Conservation (phyloP, 192 early-diverging fungal genomes). For the Backusella mclennaniae region DNA sequence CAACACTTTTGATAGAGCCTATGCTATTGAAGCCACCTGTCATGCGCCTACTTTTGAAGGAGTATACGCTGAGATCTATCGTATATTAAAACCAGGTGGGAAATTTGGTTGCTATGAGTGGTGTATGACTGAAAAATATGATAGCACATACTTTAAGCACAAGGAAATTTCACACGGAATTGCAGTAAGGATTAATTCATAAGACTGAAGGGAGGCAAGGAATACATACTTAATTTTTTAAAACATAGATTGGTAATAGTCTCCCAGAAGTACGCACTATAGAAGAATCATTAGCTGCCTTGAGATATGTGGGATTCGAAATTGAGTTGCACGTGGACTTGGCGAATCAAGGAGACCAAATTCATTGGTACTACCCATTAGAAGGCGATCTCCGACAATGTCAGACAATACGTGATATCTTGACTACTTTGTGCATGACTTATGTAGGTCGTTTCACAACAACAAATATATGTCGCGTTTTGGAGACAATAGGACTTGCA, state of each 20-base stretch:
- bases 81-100: constrained; percentile 92
- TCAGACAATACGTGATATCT: constrained; percentile 48
- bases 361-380: constrained; percentile 84
- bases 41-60: constrained; percentile 83
- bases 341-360: constrained; percentile 62
- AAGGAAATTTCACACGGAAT: constrained; percentile 74
- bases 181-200: constrained; percentile 46
- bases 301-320: constrained; percentile 85
- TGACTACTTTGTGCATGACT: constrained; percentile 50
- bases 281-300: constrained; percentile 69
- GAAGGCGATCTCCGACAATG: constrained; percentile 58
- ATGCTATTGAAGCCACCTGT: constrained; percentile 94
- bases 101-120: constrained; percentile 94
- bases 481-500: constrained; percentile 82
- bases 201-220: background rate
- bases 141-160: constrained; percentile 73
- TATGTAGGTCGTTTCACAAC: constrained; percentile 69
- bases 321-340: constrained; percentile 65
- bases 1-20: constrained; percentile 80
- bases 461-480: constrained; percentile 66
- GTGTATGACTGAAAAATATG: constrained; percentile 88
- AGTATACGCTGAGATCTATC: constrained; percentile 86
- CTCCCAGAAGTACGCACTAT: constrained; percentile 82
- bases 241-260: constrained; percentile 65
- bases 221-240: background rate